Evolutionary conservation across 306 rosid species (phyloP), one percentile per base, ranked within the genome.

Genomic region (Acacia melanoxylon): DNA sequence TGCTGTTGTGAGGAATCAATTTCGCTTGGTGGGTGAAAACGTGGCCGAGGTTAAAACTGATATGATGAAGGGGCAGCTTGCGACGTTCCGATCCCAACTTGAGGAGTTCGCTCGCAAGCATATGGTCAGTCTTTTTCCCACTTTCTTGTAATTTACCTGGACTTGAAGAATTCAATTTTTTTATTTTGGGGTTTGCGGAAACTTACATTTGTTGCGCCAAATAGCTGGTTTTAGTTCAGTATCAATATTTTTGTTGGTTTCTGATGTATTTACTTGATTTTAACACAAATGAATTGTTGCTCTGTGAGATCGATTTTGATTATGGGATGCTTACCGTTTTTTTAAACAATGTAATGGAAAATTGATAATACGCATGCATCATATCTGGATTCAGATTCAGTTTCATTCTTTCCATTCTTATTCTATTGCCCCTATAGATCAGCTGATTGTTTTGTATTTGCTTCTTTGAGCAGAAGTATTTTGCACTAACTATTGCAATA

Each of bases 101-200:
- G 99, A 95, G 88, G 99, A 95, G 56, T 95, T 95, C 56, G 97
- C 99, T 73, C 93, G 99, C 42, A 95, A 95, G 59, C 98, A 95
- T 82, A 95, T 93, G 98, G 98, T 91, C 35, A 0, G 4, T 31
- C 9, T 22, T 3, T 48, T 19, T n/a, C 14, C 42, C 6, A 40
- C 8, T 41, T 19, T 15, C 12, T 6, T 59, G 58, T 73, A 68
- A 15, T 73, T 68, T 6, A 20, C 31, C 10, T 10, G 10, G 31
- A 24, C 61, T 19, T 52, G 24, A 52, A 52, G 61, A 5, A 10
- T 52, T 52, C 19, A 52, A 19, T 52, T 17, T 52, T 17, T n/a
- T n/a, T 27, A 10, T 52, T 52, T 7, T 82, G 81, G 75, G 81
- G 75, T 78, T 16, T 69, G 44, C 46, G 44, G 12, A 74, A 54